Conservation (phyloP, 805 yeast species). For the Suhomyces sp. region DNA sequence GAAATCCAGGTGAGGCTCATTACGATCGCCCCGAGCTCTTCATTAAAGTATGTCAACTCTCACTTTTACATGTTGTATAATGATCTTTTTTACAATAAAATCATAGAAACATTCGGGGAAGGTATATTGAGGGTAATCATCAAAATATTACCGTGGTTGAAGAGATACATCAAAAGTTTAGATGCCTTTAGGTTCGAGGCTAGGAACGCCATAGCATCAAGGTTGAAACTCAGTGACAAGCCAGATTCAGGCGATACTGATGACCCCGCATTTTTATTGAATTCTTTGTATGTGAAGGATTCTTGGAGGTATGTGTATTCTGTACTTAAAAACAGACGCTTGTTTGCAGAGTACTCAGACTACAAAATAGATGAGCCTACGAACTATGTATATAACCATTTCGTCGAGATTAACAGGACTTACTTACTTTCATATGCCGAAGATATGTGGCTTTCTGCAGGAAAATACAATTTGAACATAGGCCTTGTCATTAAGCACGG, state of each 20-base stretch:
- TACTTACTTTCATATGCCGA: conserved; percentile 47
- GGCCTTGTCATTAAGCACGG: conserved; percentile 53
- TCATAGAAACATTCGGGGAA: conserved; percentile 36
- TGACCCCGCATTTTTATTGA: conserved; percentile 12
- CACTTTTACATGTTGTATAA: conserved; percentile 51
- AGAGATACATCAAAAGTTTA: conserved; percentile 35
- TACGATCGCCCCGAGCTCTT: conserved; percentile 28
- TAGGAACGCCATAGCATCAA: conserved; percentile 24
- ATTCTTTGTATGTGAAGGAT: conserved; percentile 40
- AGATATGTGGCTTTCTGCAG: conserved; percentile 46
- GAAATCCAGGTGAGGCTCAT: conserved; percentile 43
- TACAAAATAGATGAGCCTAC: conserved; percentile 48
- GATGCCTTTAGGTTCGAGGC: conserved; percentile 31
- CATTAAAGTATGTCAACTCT: conserved; percentile 33
- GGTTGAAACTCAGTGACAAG: conserved; percentile 26
- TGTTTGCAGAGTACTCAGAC: conserved; percentile 48
- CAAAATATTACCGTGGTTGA: conserved; percentile 38
- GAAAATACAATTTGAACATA: conserved; percentile 48
- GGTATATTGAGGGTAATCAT: conserved; percentile 27
- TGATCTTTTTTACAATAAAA: conserved; percentile 42
- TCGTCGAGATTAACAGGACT: conserved; percentile 48
- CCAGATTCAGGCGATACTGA: conserved; percentile 6
- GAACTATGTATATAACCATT: conserved; percentile 41
- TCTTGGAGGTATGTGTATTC: conserved; percentile 56
- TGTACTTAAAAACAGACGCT: conserved; percentile 47